Conservation (phyloP, 139 green algal species). For the Mesostigma viride region DNA sequence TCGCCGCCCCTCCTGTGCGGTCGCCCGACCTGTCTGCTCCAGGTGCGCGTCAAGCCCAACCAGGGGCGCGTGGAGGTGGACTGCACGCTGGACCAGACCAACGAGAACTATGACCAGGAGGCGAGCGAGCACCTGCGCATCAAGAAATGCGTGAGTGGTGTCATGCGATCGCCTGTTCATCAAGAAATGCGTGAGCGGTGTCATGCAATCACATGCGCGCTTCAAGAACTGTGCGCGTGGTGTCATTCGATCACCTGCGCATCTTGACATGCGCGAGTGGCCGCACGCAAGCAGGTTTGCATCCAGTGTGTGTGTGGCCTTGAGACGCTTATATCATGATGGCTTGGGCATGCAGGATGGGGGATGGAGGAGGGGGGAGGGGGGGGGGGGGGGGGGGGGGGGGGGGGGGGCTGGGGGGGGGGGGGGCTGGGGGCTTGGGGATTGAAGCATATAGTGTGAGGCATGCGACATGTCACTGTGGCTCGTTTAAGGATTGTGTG, state of each 20-base stretch:
- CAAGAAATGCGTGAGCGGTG: slow-evolving; percentile 10
- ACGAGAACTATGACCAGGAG: slow-evolving; percentile 46
- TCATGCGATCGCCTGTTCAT: slow-evolving; percentile 9
- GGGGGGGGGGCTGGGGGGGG: too few species aligned
- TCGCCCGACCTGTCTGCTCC: slow-evolving; percentile 6
- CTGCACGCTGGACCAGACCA: slow-evolving; percentile 38
- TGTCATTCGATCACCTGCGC: background rate
- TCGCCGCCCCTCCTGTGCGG: too few species aligned
- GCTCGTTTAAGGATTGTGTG: too few species aligned
- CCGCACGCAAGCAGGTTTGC: background rate
- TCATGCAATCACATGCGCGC: slow-evolving; percentile 6
- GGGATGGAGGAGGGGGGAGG: background rate
- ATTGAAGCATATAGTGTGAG: too few species aligned
- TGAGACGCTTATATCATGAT: background rate
- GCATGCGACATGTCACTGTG: too few species aligned
- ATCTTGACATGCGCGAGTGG: background rate
- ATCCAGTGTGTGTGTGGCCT: background rate
- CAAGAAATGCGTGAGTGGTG: slow-evolving; percentile 9
- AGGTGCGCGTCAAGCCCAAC: slow-evolving; percentile 53
- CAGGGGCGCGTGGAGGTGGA: slow-evolving; percentile 47
- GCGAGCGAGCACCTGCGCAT: slow-evolving; percentile 17
- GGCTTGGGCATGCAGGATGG: background rate
- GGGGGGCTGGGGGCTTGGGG: too few species aligned
- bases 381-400: too few species aligned
- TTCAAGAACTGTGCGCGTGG: slow-evolving; percentile 10